Percentiles rank a stretch among this genome's conserved stretches.
phyloP scores from a whole-genome alignment of 2,329 filamentous ascomycete species.

The Fusarium pseudocircinatum region DNA sequence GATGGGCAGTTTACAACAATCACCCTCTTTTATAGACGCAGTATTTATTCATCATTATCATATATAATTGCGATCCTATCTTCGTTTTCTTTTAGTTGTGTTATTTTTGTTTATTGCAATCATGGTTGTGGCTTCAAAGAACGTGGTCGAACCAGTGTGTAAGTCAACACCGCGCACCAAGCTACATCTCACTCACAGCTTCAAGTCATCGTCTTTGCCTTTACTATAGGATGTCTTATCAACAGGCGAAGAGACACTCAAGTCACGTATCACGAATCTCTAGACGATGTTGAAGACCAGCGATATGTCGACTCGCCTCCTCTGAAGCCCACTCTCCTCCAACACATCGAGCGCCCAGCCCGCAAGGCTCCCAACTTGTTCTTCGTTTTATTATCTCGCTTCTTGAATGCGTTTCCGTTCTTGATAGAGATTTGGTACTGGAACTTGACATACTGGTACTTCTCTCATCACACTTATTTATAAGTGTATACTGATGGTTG shows the following conservation, averaged over 20 bases:
- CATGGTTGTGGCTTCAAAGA: constrained; percentile 13
- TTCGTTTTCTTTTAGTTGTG: not conserved
- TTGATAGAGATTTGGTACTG: constrained; percentile 51
- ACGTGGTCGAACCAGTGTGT: constrained; percentile 27
- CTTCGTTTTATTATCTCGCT: constrained; percentile 43
- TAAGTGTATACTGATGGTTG: not conserved
- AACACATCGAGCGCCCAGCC: constrained; percentile 10
- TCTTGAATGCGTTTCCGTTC: constrained; percentile 47
- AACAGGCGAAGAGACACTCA: constrained; percentile 29
- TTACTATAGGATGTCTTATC: constrained; percentile 40
- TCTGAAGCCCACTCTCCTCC: constrained; percentile 32
- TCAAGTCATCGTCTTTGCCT: constrained; percentile 36
- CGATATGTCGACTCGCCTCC: constrained; percentile 32
- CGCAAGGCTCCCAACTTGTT: constrained; percentile 37
- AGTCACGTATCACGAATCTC: not conserved
- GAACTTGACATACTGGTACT: constrained; percentile 49
- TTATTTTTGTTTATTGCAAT: not conserved
- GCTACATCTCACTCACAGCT: not conserved
- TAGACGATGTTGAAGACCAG: constrained; percentile 33
- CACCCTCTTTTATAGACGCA: not conserved
- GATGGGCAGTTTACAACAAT: not conserved
- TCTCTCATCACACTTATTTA: not conserved
- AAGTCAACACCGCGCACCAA: not conserved
- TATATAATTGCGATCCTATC: not conserved
- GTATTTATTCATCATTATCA: not conserved